These are phyloP conservation scores for Aspergillus sclerotioniger DNA, from an alignment of 495 filamentous ascomycete species.

Conservation along the genomic window DNA sequence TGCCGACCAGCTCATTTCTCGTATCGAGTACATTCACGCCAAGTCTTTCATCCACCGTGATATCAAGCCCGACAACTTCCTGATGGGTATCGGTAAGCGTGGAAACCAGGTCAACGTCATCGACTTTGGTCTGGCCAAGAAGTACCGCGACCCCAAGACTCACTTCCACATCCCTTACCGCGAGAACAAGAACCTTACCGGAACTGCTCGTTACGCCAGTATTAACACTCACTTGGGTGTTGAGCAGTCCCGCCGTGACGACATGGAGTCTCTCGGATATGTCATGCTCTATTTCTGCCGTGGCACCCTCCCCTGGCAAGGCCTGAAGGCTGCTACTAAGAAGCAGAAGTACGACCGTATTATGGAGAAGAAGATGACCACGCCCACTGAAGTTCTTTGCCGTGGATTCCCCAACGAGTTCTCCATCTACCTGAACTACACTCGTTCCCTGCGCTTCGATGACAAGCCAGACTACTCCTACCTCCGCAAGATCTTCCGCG, in stretches of 20 bases:
- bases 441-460: conserved; percentile 95
- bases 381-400: conserved; percentile 97
- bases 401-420: conserved; percentile 99
- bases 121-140: conserved; percentile 99
- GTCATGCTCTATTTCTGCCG: conserved; percentile 99
- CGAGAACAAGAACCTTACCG: conserved; percentile 99
- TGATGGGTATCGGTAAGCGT: conserved; percentile 99
- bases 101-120: conserved; percentile 99
- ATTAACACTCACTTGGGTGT: conserved; percentile 99
- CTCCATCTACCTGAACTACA: conserved; percentile 99
- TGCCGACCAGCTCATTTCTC: conserved; percentile 97
- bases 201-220: conserved; percentile 97
- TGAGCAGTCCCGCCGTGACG: conserved; percentile 98
- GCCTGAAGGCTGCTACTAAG: conserved; percentile 98
- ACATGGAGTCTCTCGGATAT: conserved; percentile 99
- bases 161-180: conserved; percentile 99
- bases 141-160: conserved; percentile 99
- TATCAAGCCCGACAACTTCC: conserved; percentile 99
- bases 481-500: conserved; percentile 99
- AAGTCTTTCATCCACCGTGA: conserved; percentile 99
- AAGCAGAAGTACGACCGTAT: conserved; percentile 99
- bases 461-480: conserved; percentile 99
- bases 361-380: conserved; percentile 99
- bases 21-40: conserved; percentile 99
- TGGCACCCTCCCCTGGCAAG: conserved; percentile 98